Evolutionary conservation across 2,329 filamentous ascomycete species (phyloP).

Genomic region (Exophiala phaeomuriformis): DNA sequence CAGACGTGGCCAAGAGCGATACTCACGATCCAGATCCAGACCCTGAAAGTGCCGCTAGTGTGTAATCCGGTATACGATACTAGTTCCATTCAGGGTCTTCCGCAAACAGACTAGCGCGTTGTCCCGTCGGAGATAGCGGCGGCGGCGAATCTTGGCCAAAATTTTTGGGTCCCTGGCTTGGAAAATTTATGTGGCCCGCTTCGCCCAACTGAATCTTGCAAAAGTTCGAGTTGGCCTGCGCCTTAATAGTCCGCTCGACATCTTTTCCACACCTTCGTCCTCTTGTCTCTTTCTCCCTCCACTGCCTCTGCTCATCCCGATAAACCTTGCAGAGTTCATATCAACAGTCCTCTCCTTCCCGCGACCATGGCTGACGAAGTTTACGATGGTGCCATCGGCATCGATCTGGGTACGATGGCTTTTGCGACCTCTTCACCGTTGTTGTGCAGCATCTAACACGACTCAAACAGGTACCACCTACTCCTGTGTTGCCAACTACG

Average conservation of each 20-base stretch:
- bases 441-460: constrained; percentile 25
- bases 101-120: not conserved
- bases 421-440: constrained; percentile 24
- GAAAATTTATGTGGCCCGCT: constrained; percentile 1
- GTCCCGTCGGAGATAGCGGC: not conserved
- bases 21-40: too few species aligned
- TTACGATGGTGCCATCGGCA: constrained; percentile 99
- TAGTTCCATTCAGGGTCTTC: not conserved
- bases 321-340: not conserved
- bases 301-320: not conserved
- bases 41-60: too few species aligned
- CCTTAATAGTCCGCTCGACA: not conserved
- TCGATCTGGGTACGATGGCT: constrained; percentile 74
- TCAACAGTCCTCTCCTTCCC: not conserved
- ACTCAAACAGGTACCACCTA: constrained; percentile 78
- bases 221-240: not conserved
- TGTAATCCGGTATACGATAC: too few species aligned
- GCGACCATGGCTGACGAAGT: constrained; percentile 82
- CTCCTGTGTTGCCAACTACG: constrained; percentile 99
- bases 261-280: not conserved
- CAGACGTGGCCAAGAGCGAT: too few species aligned
- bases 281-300: not conserved
- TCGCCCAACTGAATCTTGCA: not conserved
- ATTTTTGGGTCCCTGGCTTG: not conserved
- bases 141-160: not conserved